Percentiles rank a stretch among this genome's conserved stretches.
Conservation (phyloP, 108 stramenopile genomes). For the Bacterosira constricta region DNA sequence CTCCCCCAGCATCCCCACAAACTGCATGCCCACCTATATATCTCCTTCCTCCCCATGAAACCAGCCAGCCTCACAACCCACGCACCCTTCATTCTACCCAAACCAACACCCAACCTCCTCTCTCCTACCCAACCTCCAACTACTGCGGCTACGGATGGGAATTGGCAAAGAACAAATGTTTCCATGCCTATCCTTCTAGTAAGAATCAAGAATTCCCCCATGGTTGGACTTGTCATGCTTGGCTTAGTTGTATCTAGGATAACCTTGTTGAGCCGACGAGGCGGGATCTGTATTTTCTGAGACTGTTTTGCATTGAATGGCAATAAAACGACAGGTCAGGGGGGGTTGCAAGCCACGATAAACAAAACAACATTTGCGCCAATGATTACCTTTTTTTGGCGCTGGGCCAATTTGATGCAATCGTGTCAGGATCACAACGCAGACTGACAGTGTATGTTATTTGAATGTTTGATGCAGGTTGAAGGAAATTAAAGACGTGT, state of each 20-base stretch:
- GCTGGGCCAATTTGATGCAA: too few relatives aligned
- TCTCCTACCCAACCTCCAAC: conserved; percentile 35
- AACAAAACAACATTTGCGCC: too few relatives aligned
- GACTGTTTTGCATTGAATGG: too few relatives aligned
- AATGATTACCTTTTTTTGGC: too few relatives aligned
- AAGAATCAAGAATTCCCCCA: conserved; percentile 36
- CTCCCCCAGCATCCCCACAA: neutral
- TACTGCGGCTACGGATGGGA: conserved; percentile 52
- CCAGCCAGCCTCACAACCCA: conserved; percentile 6
- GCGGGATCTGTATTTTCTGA: too few relatives aligned
- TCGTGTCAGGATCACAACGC: too few relatives aligned
- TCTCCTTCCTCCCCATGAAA: conserved; percentile 16
- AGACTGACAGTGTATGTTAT: too few relatives aligned
- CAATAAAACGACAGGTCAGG: too few relatives aligned
- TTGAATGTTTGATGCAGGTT: too few relatives aligned
- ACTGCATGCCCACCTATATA: conserved; percentile 21
- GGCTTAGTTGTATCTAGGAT: conserved; percentile 43
- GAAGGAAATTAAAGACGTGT: too few relatives aligned
- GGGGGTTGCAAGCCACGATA: too few relatives aligned
- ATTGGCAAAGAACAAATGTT: conserved; percentile 38
- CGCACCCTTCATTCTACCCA: conserved; percentile 28
- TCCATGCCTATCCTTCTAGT: conserved; percentile 35
- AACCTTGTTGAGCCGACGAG: too few relatives aligned
- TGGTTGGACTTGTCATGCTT: conserved; percentile 38
- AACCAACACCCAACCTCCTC: conserved; percentile 31